These are phyloP conservation scores for Chlamydomonas applanata DNA, from an alignment of 139 green algal species.

Conservation along the genomic window DNA sequence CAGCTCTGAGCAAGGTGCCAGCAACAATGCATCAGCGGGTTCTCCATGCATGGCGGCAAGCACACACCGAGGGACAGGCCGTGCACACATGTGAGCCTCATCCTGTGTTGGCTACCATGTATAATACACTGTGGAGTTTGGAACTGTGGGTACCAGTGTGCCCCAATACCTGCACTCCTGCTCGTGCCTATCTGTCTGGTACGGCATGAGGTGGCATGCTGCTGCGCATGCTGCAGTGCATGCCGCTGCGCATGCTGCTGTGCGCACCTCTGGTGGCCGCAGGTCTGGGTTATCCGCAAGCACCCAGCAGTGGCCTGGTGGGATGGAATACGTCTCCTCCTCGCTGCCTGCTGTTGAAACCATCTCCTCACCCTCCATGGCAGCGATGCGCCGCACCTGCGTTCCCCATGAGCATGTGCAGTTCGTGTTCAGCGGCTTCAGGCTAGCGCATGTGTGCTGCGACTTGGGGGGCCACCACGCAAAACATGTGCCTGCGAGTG, in stretches of 20 bases:
- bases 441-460: too few relatives aligned
- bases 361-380: slow-evolving; percentile 73
- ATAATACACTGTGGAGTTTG: neutral
- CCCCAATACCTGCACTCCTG: too few relatives aligned
- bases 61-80: neutral
- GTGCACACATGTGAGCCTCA: neutral
- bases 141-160: too few relatives aligned
- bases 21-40: too few relatives aligned
- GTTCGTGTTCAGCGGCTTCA: too few relatives aligned
- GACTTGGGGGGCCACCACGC: too few relatives aligned
- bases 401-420: slow-evolving; percentile 7
- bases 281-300: slow-evolving; percentile 77
- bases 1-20: too few relatives aligned
- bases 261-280: slow-evolving; percentile 37
- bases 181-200: too few relatives aligned
- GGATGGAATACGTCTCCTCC: slow-evolving; percentile 1
- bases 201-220: too few relatives aligned
- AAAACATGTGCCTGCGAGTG: too few relatives aligned
- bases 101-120: neutral
- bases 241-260: neutral
- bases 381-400: slow-evolving; percentile 75
- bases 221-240: neutral
- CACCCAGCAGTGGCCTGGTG: slow-evolving; percentile 79
- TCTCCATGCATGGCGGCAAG: neutral
- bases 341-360: slow-evolving; percentile 25